These are phyloP conservation scores for Dothideomycetidae sp. DNA, from an alignment of 2,329 filamentous ascomycete genomes.

Conservation along the genomic window DNA sequence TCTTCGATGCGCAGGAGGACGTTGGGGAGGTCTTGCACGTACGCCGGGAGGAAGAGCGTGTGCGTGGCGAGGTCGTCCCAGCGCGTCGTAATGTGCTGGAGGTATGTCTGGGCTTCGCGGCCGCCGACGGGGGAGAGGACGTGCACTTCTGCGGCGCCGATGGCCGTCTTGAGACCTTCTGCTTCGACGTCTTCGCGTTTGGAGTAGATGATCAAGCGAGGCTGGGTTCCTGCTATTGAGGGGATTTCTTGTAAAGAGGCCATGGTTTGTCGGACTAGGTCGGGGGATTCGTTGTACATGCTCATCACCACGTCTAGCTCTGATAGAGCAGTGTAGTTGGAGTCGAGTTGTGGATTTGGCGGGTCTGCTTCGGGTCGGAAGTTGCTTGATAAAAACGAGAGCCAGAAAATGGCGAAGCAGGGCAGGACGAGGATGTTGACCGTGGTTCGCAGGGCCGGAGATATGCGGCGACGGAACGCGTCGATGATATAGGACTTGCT, in stretches of 20 bases:
- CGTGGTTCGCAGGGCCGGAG: no score
- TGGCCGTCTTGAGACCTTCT: slow-evolving; percentile 14
- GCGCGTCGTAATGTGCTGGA: slow-evolving; percentile 30
- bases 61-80: slow-evolving; percentile 33
- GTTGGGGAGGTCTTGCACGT: slow-evolving; percentile 26
- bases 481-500: no score
- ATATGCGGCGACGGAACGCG: no score
- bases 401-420: no score
- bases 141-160: slow-evolving; percentile 18
- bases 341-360: no score
- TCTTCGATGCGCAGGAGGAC: slow-evolving; percentile 25
- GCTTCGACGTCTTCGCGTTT: slow-evolving; percentile 18
- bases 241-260: slow-evolving; percentile 15
- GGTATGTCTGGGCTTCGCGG: slow-evolving; percentile 32
- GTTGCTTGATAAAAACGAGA: no score
- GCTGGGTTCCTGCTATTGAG: slow-evolving; percentile 12
- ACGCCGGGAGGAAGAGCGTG: slow-evolving; percentile 35
- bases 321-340: no score
- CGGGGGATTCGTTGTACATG: slow-evolving; percentile 24
- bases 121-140: slow-evolving; percentile 26
- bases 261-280: slow-evolving; percentile 17
- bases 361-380: no score
- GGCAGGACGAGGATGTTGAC: no score
- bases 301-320: slow-evolving; percentile 24
- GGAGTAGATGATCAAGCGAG: slow-evolving; percentile 20